These are phyloP conservation scores for Asterionellopsis glacialis DNA, from an alignment of 108 stramenopile genomes.

Conservation along the genomic window DNA sequence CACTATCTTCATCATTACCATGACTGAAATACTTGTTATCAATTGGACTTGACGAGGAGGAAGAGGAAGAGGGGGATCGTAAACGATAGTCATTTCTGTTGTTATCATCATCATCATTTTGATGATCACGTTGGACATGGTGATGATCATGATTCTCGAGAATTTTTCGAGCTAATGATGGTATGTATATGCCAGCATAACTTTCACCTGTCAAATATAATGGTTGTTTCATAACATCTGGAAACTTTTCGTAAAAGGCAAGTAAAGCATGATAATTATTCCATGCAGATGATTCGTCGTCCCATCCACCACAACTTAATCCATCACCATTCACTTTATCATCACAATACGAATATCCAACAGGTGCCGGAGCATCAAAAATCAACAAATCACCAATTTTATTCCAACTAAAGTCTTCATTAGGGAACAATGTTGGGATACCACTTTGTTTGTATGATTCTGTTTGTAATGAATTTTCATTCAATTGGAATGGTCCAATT, in stretches of 20 bases:
- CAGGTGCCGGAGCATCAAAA: conserved; percentile 75
- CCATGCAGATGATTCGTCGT: conserved; percentile 52
- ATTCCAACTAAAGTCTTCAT: conserved; percentile 50
- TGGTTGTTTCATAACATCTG: conserved; percentile 32
- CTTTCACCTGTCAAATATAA: conserved; percentile 69
- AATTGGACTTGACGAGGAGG: no score
- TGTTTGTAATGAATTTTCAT: conserved; percentile 44
- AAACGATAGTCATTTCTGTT: not conserved
- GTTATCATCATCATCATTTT: conserved; percentile 6
- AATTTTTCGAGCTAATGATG: conserved; percentile 49
- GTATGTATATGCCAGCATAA: conserved; percentile 65
- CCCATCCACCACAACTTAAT: conserved; percentile 52
- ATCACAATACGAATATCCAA: conserved; percentile 73
- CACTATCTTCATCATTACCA: no score
- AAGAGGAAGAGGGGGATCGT: no score
- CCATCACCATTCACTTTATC: conserved; percentile 27
- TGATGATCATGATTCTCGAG: not conserved
- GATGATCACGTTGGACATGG: not conserved
- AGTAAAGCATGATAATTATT: conserved; percentile 50
- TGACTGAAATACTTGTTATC: no score
- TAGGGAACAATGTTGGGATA: conserved; percentile 60
- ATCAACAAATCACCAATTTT: conserved; percentile 54
- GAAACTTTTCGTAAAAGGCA: conserved; percentile 62
- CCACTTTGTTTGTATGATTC: conserved; percentile 36
- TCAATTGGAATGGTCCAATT: conserved; percentile 51